Percentiles rank a stretch among this genome's conserved stretches.
Evolutionary conservation across 768 basidiomycete genomes (phyloP).

Genomic region (Pisolithus orientalis): DNA sequence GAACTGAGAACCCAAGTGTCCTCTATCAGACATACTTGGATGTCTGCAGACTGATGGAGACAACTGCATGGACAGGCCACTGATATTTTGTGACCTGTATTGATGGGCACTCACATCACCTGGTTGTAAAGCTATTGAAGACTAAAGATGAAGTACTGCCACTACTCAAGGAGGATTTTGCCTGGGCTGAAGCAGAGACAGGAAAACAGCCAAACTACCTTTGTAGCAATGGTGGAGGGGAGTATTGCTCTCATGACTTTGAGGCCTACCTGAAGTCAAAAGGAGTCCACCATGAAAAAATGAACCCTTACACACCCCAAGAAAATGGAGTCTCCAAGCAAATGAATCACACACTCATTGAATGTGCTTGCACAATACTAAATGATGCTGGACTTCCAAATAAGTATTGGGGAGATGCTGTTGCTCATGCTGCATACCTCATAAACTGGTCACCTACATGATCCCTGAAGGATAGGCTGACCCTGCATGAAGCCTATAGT

Average conservation of each 20-base stretch:
- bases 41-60: slow-evolving; percentile 15
- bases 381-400: background rate
- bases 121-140: slow-evolving; percentile 8
- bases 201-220: slow-evolving; percentile 13
- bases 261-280: background rate
- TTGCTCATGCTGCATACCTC: too few species aligned
- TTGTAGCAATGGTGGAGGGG: slow-evolving; percentile 16
- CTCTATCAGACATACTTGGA: slow-evolving; percentile 10
- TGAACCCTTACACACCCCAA: slow-evolving; percentile 2
- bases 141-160: slow-evolving; percentile 1
- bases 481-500: too few species aligned
- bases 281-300: slow-evolving; percentile 2
- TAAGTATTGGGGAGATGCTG: background rate
- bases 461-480: too few species aligned
- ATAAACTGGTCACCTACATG: too few species aligned
- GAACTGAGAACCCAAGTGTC: background rate
- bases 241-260: slow-evolving; percentile 12
- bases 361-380: background rate
- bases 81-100: slow-evolving; percentile 16
- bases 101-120: slow-evolving; percentile 13
- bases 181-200: slow-evolving; percentile 5
- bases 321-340: background rate
- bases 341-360: slow-evolving; percentile 2
- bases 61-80: background rate
- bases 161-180: slow-evolving; percentile 11